Base-by-base conservation (phyloP, 2,329 filamentous ascomycete genomes). In the Lachnellula occidentalis region DNA sequence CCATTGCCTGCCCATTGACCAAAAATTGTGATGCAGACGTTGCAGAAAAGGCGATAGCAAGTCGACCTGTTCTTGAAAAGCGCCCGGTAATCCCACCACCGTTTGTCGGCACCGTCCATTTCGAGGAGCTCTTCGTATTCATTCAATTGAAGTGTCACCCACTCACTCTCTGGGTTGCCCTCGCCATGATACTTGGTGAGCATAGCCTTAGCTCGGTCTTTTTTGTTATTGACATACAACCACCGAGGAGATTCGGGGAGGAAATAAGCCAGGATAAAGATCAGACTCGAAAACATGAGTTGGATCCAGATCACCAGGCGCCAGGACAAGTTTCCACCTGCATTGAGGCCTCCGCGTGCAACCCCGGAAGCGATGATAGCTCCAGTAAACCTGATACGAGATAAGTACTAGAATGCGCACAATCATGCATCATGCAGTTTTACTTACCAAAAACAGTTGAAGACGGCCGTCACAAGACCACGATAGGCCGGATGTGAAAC, bases 191-290 rank as follows among this genome's bases (percentile, higher is more conserved):
- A 85, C 54, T 74, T 78, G 7, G 74, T 75, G 43, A 86, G 73
- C 14, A 78, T 76, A 2, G 72, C 71, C 15, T 77, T 70, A 0
- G 81, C 78, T 51, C 81, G 72, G 5, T 81, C 76, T 12, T 74
- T 70, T 41, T 78, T 76, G 58, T 78, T 74, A 53, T 81, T 76
- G 53, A 77, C 76, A 53, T 82, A 80, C 21, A 85, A 72, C 81
- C 81, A 86, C 54, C 83, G 70, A 2, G 83, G 83, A 2, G 79
- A 83, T 62, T 86, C 83, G 0, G 83, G 83, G 1, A 85, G 70
- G 59, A 83, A 75, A 53, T 75, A 81, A 4, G 77, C 72, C 21
- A 73, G 72, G 12, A 75, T 22, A 8, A 76, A 69, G 43, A 82
- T 76, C 24, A 81, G 60, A 1, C 67, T 67, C 3, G 73, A 68